Evolutionary conservation across 148 eudicot genomes (phyloP), one percentile per base, ranked within the genome.

Genomic region (Rhododendron ferrugineum): DNA sequence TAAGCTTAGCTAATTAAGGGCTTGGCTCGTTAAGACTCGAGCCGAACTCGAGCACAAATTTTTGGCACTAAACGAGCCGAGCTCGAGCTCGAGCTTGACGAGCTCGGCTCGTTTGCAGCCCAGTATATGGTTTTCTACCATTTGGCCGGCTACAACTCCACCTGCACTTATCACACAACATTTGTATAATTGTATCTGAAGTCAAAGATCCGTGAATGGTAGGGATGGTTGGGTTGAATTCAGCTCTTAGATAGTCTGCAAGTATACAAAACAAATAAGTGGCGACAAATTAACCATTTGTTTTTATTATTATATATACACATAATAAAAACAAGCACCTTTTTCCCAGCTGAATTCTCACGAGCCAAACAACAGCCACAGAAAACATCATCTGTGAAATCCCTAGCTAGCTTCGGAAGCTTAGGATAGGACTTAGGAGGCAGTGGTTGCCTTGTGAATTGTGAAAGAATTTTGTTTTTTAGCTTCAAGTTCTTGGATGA

Each of bases 351-450:
- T 44, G 78, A 83, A 86, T 83, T 64, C 49, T 83, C 88, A 83
- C 85, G 70, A 83, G 88, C 85, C 82, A 66, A 86, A 83, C 85
- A 86, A 86, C 88, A 30, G 26, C 74, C 85, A 64, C 74, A 26
- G 16, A 54, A 0, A 54, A 0, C 82, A 66, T 28, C 58, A 44
- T 64, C 76, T 6, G 5, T 54, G 36, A 82, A 46, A 82, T 26
- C n/a, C 46, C 11, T 9, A 47, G 83, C 14, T 66, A 66, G 72
- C 47, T 81, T 81, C 22, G 83, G 72, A 54, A 81, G 47, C 84
- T 22, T 81, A 10, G 23, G 68, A 56, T 34, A 36, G 72, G 46
- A 56, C 34, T 32, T 32, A 1, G 34, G 36, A 6, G 44, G 36
- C 30, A 20, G n/a, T 22, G 7, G 22, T 56, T 22, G 56, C 16